A percentile compares a stretch with the other conserved stretches of the same genome.
Conservation (phyloP, 306 rosid genomes). For the peach (Prunus persica) region DNA sequence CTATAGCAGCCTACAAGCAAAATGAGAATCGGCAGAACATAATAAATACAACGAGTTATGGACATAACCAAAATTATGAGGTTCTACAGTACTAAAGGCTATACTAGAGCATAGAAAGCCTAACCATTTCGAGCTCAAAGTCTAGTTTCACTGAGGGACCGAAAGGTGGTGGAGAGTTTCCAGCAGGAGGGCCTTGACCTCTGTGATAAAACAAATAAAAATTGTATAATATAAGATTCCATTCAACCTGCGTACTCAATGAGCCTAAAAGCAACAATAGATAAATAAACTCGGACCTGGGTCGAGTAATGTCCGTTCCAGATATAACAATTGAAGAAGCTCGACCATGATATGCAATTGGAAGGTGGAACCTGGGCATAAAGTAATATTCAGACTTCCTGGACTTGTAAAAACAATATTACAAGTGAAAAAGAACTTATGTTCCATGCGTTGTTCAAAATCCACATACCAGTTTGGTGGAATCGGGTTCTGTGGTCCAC, state of each 20-base stretch:
- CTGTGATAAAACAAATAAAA: slow-evolving; percentile 36
- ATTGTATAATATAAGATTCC: slow-evolving; percentile 19
- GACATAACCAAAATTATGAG: background rate
- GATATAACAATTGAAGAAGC: slow-evolving; percentile 92
- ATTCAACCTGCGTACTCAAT: background rate
- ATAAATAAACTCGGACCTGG: slow-evolving; percentile 48
- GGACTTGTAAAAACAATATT: background rate
- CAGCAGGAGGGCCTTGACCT: slow-evolving; percentile 84
- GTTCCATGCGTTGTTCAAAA: slow-evolving; percentile 13
- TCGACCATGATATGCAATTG: slow-evolving; percentile 94
- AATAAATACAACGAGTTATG: background rate
- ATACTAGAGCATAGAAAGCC: slow-evolving; percentile 11
- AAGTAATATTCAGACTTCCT: background rate
- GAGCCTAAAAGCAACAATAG: background rate
- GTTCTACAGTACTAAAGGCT: slow-evolving; percentile 2
- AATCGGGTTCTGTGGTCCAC: slow-evolving; percentile 66
- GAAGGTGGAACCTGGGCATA: slow-evolving; percentile 72
- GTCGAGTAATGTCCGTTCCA: slow-evolving; percentile 80
- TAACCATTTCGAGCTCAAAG: slow-evolving; percentile 93
- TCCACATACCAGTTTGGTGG: slow-evolving; percentile 58
- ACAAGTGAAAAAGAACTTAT: background rate
- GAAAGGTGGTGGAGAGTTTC: slow-evolving; percentile 59
- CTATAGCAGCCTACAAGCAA: slow-evolving; percentile 75
- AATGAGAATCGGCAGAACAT: background rate
- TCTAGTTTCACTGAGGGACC: slow-evolving; percentile 85